Conservation (phyloP, 2,329 filamentous ascomycete genomes). For the Calonectria fujianensis region DNA sequence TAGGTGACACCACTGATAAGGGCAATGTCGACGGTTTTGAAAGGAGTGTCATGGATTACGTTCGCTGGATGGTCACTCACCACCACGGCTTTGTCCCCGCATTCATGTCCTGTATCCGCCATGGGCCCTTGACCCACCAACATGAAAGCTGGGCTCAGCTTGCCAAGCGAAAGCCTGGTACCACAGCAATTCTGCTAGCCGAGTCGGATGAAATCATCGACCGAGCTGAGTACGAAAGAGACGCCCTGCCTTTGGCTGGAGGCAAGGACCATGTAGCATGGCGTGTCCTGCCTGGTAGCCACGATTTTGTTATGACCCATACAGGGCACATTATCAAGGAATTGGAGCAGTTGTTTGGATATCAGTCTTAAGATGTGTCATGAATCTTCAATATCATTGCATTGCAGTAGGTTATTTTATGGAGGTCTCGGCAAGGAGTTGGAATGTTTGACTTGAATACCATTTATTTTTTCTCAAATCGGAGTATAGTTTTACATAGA, state of each 20-base stretch:
- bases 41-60: conserved; percentile 68
- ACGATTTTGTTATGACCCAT: conserved; percentile 79
- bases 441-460: conserved; percentile 30
- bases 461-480: conserved; percentile 28
- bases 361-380: conserved; percentile 32
- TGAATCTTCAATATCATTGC: not conserved
- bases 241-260: conserved; percentile 71
- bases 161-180: conserved; percentile 63
- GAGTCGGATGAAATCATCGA: conserved; percentile 72
- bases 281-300: conserved; percentile 71
- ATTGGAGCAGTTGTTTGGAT: conserved; percentile 70
- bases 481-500: conserved; percentile 26
- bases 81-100: conserved; percentile 76
- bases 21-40: conserved; percentile 64
- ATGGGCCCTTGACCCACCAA: conserved; percentile 73
- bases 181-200: conserved; percentile 72
- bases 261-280: conserved; percentile 70
- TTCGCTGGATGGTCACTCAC: conserved; percentile 75
- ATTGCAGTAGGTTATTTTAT: conserved; percentile 2
- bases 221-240: conserved; percentile 67
- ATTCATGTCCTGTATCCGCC: conserved; percentile 75
- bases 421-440: conserved; percentile 39
- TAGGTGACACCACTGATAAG: conserved; percentile 55
- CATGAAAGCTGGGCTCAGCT: conserved; percentile 70
- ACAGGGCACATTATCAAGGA: conserved; percentile 64